Percentiles rank a stretch among this genome's conserved stretches.
phyloP scores from a whole-genome alignment of 495 filamentous ascomycete species.

The Poronia punctata region DNA sequence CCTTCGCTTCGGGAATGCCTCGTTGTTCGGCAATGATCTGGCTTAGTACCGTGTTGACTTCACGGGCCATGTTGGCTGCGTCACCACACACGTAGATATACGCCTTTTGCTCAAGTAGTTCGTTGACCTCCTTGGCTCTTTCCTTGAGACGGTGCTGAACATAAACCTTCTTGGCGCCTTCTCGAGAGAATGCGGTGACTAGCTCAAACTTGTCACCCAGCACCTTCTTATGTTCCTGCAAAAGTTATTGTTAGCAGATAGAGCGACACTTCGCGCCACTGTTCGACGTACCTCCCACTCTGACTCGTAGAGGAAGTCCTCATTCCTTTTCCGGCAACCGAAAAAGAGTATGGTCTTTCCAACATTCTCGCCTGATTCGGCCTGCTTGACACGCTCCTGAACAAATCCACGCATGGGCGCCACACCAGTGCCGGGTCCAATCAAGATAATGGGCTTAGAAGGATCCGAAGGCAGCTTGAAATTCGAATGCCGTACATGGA shows the following conservation, averaged over 20 bases:
- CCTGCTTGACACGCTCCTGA: slow-evolving; percentile 81
- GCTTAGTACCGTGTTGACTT: slow-evolving; percentile 79
- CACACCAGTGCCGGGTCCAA: slow-evolving; percentile 94
- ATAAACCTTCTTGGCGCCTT: slow-evolving; percentile 81
- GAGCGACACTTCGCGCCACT: neutral
- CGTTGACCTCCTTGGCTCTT: slow-evolving; percentile 74
- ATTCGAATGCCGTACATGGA: slow-evolving; percentile 96
- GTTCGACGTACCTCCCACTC: slow-evolving; percentile 82
- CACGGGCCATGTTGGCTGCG: slow-evolving; percentile 95
- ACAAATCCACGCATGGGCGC: slow-evolving; percentile 94
- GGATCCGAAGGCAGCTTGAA: slow-evolving; percentile 98
- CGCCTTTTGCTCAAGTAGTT: slow-evolving; percentile 76
- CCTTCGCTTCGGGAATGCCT: slow-evolving; percentile 72
- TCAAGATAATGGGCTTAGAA: slow-evolving; percentile 86
- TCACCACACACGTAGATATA: slow-evolving; percentile 99
- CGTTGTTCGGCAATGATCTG: slow-evolving; percentile 81
- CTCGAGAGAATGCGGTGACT: slow-evolving; percentile 89
- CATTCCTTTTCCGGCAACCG: slow-evolving; percentile 73
- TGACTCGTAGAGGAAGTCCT: slow-evolving; percentile 88
- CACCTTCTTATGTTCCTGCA: slow-evolving; percentile 68
- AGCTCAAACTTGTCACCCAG: slow-evolving; percentile 83
- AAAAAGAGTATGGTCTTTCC: slow-evolving; percentile 92
- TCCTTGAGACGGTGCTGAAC: slow-evolving; percentile 91
- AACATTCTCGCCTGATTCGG: slow-evolving; percentile 72
- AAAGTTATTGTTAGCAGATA: slow-evolving; percentile 10